These are phyloP conservation scores for Calocybe gangraenosa DNA, from an alignment of 768 basidiomycete genomes.

Conservation along the genomic window DNA sequence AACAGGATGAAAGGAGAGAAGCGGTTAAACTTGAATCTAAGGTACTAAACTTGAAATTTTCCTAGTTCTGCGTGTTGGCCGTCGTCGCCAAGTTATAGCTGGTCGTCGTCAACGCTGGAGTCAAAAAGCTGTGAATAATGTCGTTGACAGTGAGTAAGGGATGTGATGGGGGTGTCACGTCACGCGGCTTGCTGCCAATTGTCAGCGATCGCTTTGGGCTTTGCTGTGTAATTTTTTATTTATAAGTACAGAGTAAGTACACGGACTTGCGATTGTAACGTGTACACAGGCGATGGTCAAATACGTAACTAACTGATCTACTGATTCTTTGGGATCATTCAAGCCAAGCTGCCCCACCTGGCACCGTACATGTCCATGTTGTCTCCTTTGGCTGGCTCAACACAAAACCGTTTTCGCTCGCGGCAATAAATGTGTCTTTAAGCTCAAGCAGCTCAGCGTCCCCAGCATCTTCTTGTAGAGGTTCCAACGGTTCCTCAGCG, in stretches of 20 bases:
- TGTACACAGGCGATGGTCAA: too few species aligned
- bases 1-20: not conserved
- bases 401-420: conserved; percentile 54
- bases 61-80: too few species aligned
- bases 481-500: conserved; percentile 16
- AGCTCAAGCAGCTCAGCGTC: conserved; percentile 12
- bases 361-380: conserved; percentile 38
- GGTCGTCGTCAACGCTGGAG: conserved; percentile 2
- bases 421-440: conserved; percentile 36
- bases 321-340: conserved; percentile 12
- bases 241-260: too few species aligned
- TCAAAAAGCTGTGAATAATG: conserved; percentile 16
- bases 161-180: conserved; percentile 1
- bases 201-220: too few species aligned
- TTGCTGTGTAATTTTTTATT: too few species aligned
- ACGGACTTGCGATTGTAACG: too few species aligned
- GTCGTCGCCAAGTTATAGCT: not conserved
- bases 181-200: too few species aligned
- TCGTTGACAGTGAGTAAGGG: conserved; percentile 14
- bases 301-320: too few species aligned
- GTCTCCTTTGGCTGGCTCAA: conserved; percentile 22
- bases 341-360: conserved; percentile 28
- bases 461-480: not conserved
- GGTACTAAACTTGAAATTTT: too few species aligned
- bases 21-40: not conserved